A percentile compares a stretch with the other conserved stretches of the same genome.
Conservation (phyloP, 345 rosid species). For the Sisymbrium altissimum region DNA sequence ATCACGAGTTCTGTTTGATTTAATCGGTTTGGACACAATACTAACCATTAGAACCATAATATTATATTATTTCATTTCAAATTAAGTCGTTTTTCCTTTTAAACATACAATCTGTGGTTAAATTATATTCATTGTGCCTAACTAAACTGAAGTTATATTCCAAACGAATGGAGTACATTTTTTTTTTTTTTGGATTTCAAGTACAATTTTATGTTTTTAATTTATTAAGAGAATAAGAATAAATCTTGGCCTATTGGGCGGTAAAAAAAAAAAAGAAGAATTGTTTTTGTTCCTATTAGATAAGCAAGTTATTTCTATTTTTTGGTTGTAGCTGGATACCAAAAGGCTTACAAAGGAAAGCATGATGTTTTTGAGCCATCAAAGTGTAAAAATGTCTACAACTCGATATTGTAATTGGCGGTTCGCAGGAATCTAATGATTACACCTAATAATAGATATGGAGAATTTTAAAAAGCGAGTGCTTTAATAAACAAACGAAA, state of each 20-base stretch:
- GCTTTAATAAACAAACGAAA: neutral
- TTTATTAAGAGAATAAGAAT: too few relatives aligned
- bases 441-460: neutral
- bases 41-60: neutral
- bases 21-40: neutral
- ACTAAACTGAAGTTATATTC: neutral
- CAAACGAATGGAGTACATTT: neutral
- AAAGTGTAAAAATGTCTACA: neutral
- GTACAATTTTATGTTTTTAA: too few relatives aligned
- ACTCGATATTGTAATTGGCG: neutral
- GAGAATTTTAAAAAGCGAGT: neutral
- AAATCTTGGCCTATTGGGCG: neutral
- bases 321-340: too few relatives aligned
- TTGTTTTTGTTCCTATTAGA: neutral
- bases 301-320: too few relatives aligned
- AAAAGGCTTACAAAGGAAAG: too few relatives aligned
- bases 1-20: neutral
- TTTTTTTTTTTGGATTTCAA: neutral
- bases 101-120: neutral
- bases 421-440: slow-evolving; percentile 7
- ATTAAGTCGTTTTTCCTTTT: too few relatives aligned
- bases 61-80: neutral
- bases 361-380: neutral
- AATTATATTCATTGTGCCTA: neutral
- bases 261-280: neutral